Base-by-base conservation (phyloP, 2,329 filamentous ascomycete species). In the Sporothrix mexicana region DNA sequence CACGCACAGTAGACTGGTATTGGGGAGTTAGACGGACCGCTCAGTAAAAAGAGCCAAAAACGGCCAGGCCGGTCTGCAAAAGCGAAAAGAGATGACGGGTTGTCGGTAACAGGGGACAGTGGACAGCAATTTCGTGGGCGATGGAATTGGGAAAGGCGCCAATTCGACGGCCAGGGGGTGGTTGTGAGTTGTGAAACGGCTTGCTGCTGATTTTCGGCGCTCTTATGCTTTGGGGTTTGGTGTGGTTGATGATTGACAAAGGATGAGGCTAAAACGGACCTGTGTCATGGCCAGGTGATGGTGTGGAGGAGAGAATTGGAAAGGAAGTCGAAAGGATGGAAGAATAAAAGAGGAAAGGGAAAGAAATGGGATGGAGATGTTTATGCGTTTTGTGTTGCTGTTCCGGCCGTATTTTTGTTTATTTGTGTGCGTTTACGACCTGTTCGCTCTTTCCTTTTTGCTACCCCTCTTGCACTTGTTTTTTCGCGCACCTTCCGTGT, bases 61-160 rank as follows among this genome's bases (percentile, higher is more conserved):
- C 7, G 30, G 13, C 17, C 49, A 59, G 45, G n/a, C 13, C 51
- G 30, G 30, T 36, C 30, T 36, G 30, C 30, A 36, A 36, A 36
- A n/a, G n/a, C 13, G 41, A 57, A 53, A 43, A 61, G 51, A 62
- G 45, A 64, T 64, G 45, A 43, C 55, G 36, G 62, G 45, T 41
- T 20, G 17, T 57, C 47, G 15, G 62, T 25, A 36, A 36, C 17
- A 55, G 47, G 61, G 71, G 75, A 70, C 51, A 57, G 70, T 71
- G 76, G 75, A 70, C 51, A 72, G 78, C 76, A 80, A 80, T 80
- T 78, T 80, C 78, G 77, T 77, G 74, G 73, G 71, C 74, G 76
- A 73, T 47, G 41, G 69, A 76, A 78, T 76, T 68, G 62, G 76
- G 70, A 73, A 74, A 73, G 47, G 73, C 68, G 75, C 68, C 69